Evolutionary conservation across 2,329 filamentous ascomycete genomes (phyloP).

Genomic region (Curvularia eragrostidis): DNA sequence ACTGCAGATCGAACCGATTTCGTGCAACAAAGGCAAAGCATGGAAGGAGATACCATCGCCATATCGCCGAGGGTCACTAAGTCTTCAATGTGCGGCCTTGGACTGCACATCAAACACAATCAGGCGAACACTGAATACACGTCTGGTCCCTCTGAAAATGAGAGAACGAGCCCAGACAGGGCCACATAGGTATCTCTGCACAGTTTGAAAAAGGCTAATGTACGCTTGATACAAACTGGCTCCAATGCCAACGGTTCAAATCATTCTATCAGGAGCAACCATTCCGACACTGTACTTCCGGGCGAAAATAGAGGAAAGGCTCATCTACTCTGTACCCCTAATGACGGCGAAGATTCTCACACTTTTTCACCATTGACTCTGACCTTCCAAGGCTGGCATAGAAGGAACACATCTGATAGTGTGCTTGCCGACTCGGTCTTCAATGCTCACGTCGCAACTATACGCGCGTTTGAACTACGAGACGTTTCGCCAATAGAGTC

Average conservation of each 20-base stretch:
- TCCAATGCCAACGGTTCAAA: conserved; percentile 29
- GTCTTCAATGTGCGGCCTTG: conserved; percentile 17
- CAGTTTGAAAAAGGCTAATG: conserved; percentile 29
- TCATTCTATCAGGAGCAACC: conserved; percentile 24
- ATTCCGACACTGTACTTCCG: conserved; percentile 11
- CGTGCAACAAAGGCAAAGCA: conserved; percentile 18
- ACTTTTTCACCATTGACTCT: background rate
- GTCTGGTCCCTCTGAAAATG: background rate
- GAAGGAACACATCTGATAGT: conserved; percentile 35
- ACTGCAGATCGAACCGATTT: background rate
- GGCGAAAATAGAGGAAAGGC: conserved; percentile 2
- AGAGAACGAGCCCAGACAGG: conserved; percentile 16
- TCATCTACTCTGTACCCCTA: background rate
- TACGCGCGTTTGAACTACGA: conserved; percentile 37
- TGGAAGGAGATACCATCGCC: conserved; percentile 21
- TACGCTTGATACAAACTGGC: conserved; percentile 33
- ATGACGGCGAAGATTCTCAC: background rate
- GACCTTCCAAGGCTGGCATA: conserved; percentile 18
- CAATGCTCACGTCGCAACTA: conserved; percentile 39
- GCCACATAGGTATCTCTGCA: conserved; percentile 35
- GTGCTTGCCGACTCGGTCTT: conserved; percentile 38
- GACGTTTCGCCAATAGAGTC: conserved; percentile 22
- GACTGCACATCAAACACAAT: conserved; percentile 1
- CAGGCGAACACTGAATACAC: background rate
- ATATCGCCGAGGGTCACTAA: conserved; percentile 25